phyloP scores from a whole-genome alignment of 208 protist species.

The Phytomonas sp. region DNA sequence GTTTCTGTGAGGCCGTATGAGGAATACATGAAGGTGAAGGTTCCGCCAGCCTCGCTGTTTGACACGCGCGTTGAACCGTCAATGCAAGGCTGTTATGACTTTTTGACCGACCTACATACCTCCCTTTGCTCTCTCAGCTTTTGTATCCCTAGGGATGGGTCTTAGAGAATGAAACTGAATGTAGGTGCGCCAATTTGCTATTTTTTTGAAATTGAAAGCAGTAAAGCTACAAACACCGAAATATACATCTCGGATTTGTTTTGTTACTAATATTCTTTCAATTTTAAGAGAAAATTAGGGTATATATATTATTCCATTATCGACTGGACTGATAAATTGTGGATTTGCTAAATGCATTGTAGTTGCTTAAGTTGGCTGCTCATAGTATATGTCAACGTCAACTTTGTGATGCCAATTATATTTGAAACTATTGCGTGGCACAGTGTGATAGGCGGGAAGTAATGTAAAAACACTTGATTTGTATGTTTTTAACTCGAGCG shows the following conservation, averaged over 20 bases:
- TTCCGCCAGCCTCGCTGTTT: conserved; percentile 30
- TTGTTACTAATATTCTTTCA: too few relatives aligned
- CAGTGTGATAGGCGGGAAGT: neutral
- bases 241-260: neutral
- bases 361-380: too few relatives aligned
- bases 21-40: neutral
- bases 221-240: neutral
- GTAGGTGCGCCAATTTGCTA: neutral
- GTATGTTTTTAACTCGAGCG: neutral
- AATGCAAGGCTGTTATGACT: conserved; percentile 10
- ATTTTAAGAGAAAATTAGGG: too few relatives aligned
- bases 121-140: conserved; percentile 12
- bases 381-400: neutral
- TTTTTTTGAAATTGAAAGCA: neutral
- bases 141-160: neutral
- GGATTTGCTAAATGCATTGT: too few relatives aligned
- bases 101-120: conserved; percentile 5
- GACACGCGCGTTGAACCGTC: conserved; percentile 13
- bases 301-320: too few relatives aligned
- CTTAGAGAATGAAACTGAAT: neutral
- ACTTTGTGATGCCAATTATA: neutral
- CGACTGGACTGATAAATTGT: too few relatives aligned
- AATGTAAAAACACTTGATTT: neutral
- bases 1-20: conserved; percentile 14
- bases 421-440: neutral